Base-by-base conservation (phyloP, 2,329 filamentous ascomycete species). In the Trichoderma arundinaceum region DNA sequence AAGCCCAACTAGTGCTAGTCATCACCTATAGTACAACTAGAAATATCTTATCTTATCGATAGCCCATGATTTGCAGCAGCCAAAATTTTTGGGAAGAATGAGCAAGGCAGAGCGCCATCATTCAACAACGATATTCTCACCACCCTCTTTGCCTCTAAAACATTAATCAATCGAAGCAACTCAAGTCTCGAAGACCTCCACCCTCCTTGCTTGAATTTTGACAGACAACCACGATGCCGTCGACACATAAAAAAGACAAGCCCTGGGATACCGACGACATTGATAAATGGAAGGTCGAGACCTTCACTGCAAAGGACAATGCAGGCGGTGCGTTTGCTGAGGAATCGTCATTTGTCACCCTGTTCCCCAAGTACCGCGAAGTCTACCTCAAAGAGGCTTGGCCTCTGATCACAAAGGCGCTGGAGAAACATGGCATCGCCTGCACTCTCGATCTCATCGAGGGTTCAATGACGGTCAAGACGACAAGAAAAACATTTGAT, bases 311-410 rank as follows among this genome's bases (percentile, higher is more conserved):
- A 56, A 88, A 91, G 70, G 91, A 98, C 80, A 98, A 98, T 79
- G 80, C 82, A 38, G 92, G 87, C 64, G 95, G 95, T 70, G 90
- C 91, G 19, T 96, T 99, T 76, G 86, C 89, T 61, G 94, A 99
- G 78, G 95, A 98, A 81, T 97, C 92, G 1, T 93, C 91, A 5
- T 99, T 99, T 77, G 84, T 84, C 70, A 90, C 88, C 0, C 82
- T 98, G 7, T 98, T 98, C 76, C 95, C 95, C 69, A 97, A 97
- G 80, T 99, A 99, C 79, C 90, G 95, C 74, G 95, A 99, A 84
- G 86, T 92, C 57, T 97, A 98, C 74, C 83, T 99, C 64, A 93
- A 92, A 75, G 92, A 96, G 76, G 90, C 90, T 72, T 99, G 95
- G 95, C 92, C 94, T 3, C 85, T 96, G 52, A 88, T 99, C 66